Evolutionary conservation across 768 basidiomycete species (phyloP), one percentile per base, ranked within the genome.

Genomic region (Gyrodon lividus): DNA sequence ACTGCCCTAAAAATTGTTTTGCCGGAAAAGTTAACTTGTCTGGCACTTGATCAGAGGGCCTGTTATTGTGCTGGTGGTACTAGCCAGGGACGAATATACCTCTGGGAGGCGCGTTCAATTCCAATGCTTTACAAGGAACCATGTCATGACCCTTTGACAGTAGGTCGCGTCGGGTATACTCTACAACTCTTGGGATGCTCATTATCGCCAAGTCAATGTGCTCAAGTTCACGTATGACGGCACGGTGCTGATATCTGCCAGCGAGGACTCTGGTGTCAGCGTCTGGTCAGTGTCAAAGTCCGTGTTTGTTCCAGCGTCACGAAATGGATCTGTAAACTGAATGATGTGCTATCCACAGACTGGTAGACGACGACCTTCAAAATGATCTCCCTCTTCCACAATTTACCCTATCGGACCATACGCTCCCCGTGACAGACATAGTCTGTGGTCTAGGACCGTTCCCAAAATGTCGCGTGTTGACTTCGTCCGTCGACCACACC

Each of bases 141-240:
- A 3, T 13, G 33, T 43, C 46, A 34, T 69, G 55, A 67, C 60
- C 35, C 48, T 52, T 47, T 52, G 63, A 57, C 19, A 67, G 53
- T 71, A 97, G 93, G 77, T 92, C 58, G 77, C 88, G 9, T 97
- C 95, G n/a, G 95, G 95, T n/a, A 85, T 95, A 47, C 74, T 98
- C 41, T 92, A 85, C 74, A 84, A 87, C 59, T 81, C 89, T 0
- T 94, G 94, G 84, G 95, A 98, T 54, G 95, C 95, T 16, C 96
- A 98, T 69, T 99, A 98, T 72, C 89, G 96, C 51, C 79, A 84
- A 64, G 80, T 98, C 46, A 89, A 82, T 54, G 85, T 87, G 8
- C 70, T 98, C 2, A 82, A 80, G 38, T 98, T 98, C 66, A 89
- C 92, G 8, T 75, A 76, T 17, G 94, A 97, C 62, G 89, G 89